phyloP scores from a whole-genome alignment of 2,329 filamentous ascomycete genomes.

The Penicillium sp. region DNA sequence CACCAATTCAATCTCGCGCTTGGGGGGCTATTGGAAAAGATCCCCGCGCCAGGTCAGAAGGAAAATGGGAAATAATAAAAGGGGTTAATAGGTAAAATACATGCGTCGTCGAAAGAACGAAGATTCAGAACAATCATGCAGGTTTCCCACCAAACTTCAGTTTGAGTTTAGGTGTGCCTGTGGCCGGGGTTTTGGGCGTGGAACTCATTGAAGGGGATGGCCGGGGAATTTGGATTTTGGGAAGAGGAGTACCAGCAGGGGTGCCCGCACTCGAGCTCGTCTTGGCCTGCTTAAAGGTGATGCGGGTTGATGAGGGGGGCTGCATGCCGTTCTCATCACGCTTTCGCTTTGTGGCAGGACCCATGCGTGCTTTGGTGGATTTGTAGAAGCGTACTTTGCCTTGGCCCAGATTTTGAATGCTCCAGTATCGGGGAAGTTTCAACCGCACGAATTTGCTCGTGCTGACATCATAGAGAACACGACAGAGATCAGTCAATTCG shows the following conservation, averaged over 20 bases:
- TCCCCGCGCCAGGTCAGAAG: conserved; percentile 1
- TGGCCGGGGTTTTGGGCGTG: conserved; percentile 27
- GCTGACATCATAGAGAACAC: conserved; percentile 57
- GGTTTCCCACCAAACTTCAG: conserved; percentile 40
- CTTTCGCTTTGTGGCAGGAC: conserved; percentile 40
- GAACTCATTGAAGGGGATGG: conserved; percentile 31
- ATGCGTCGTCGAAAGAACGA: conserved; percentile 14
- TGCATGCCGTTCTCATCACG: conserved; percentile 39
- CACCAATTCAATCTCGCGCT: conserved; percentile 14
- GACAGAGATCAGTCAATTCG: conserved; percentile 60
- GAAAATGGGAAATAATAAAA: conserved; percentile 13
- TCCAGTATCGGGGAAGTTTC: conserved; percentile 61
- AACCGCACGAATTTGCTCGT: conserved; percentile 53
- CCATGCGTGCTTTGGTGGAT: conserved; percentile 41
- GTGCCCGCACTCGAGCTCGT: conserved; percentile 23
- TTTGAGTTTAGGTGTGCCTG: conserved; percentile 45
- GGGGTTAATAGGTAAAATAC: conserved; percentile 16
- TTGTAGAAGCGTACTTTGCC: conserved; percentile 48
- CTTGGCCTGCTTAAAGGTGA: conserved; percentile 48
- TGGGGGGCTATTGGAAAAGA: conserved; percentile 9
- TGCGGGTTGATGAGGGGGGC: conserved; percentile 37
- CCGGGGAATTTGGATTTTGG: conserved; percentile 39
- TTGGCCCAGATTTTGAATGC: conserved; percentile 53
- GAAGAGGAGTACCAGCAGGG: conserved; percentile 27
- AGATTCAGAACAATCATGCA: conserved; percentile 25